Percentiles rank a stretch among this genome's conserved stretches.
phyloP scores from a whole-genome alignment of 768 basidiomycete genomes.

The Chalciporus piperatus region DNA sequence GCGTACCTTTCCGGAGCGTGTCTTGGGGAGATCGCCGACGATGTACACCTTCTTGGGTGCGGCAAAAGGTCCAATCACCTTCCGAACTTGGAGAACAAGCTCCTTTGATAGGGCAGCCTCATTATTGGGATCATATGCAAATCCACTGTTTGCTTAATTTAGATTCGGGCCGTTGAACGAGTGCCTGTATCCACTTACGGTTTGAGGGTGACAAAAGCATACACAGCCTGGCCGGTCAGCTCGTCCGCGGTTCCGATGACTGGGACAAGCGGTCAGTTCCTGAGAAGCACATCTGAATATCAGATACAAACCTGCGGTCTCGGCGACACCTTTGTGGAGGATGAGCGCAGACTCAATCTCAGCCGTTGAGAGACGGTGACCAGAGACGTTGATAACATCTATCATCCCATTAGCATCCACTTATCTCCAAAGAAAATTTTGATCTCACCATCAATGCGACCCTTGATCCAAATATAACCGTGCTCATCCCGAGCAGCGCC shows the following conservation, averaged over 20 bases:
- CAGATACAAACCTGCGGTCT: slow-evolving; percentile 66
- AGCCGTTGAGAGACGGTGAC: slow-evolving; percentile 94
- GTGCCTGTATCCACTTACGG: slow-evolving; percentile 53
- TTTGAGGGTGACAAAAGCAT: slow-evolving; percentile 91
- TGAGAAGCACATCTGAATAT: not conserved
- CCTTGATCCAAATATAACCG: slow-evolving; percentile 99
- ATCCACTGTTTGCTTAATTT: slow-evolving; percentile 54
- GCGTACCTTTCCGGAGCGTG: slow-evolving; percentile 81
- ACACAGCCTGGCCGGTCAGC: slow-evolving; percentile 91
- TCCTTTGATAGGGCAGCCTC: slow-evolving; percentile 79
- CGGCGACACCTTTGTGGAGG: slow-evolving; percentile 90
- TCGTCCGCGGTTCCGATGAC: slow-evolving; percentile 87
- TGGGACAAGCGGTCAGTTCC: slow-evolving; percentile 12
- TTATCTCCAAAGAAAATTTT: not conserved
- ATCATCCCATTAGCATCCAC: slow-evolving; percentile 2
- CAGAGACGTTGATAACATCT: slow-evolving; percentile 98
- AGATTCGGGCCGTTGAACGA: not conserved
- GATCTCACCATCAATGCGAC: slow-evolving; percentile 82
- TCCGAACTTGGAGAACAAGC: slow-evolving; percentile 91
- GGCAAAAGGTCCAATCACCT: slow-evolving; percentile 97
- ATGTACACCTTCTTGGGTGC: slow-evolving; percentile 91
- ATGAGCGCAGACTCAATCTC: slow-evolving; percentile 98
- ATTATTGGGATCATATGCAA: slow-evolving; percentile 66
- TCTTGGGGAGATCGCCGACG: slow-evolving; percentile 87
- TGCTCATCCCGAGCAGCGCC: slow-evolving; percentile 92